phyloP scores from a whole-genome alignment of 805 yeast species.

The Yarrowia hollandica region DNA sequence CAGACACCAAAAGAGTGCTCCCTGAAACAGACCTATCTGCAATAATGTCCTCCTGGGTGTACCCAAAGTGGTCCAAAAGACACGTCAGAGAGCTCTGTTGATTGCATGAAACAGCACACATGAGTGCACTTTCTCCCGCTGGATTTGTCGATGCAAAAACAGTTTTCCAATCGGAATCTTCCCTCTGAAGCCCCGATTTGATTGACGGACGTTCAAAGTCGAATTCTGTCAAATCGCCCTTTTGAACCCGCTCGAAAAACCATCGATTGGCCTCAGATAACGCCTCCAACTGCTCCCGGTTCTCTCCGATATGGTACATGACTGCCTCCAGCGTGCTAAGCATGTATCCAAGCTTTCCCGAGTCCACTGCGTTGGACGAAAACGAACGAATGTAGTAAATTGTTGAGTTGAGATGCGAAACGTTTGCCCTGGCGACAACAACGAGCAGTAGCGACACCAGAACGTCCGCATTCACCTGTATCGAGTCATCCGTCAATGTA shows the following conservation, averaged over 20 bases:
- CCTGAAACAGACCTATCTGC: conserved; percentile 59
- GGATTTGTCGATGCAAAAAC: conserved; percentile 47
- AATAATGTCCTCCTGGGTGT: conserved; percentile 65
- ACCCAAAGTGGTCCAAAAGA: conserved; percentile 50
- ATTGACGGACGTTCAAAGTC: conserved; percentile 11
- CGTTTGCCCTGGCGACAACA: conserved; percentile 64
- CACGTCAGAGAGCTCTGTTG: conserved; percentile 49
- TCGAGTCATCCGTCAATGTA: background rate
- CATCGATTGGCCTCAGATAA: conserved; percentile 51
- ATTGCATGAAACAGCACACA: conserved; percentile 56
- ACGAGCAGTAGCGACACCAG: conserved; percentile 69
- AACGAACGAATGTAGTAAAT: conserved; percentile 65
- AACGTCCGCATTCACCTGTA: conserved; percentile 72
- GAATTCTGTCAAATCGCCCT: conserved; percentile 35
- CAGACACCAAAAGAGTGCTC: conserved; percentile 53
- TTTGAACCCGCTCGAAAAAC: conserved; percentile 56
- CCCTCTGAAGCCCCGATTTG: conserved; percentile 10
- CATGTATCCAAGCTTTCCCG: conserved; percentile 73
- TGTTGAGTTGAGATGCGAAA: conserved; percentile 61
- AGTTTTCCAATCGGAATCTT: conserved; percentile 30
- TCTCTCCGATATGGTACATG: conserved; percentile 57
- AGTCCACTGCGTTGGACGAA: conserved; percentile 49
- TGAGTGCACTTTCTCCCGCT: conserved; percentile 70
- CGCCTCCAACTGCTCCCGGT: conserved; percentile 43
- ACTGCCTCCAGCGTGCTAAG: conserved; percentile 84